These are phyloP conservation scores for Hapsidospora chrysogenum DNA, from an alignment of 495 filamentous ascomycete species.

Conservation along the genomic window DNA sequence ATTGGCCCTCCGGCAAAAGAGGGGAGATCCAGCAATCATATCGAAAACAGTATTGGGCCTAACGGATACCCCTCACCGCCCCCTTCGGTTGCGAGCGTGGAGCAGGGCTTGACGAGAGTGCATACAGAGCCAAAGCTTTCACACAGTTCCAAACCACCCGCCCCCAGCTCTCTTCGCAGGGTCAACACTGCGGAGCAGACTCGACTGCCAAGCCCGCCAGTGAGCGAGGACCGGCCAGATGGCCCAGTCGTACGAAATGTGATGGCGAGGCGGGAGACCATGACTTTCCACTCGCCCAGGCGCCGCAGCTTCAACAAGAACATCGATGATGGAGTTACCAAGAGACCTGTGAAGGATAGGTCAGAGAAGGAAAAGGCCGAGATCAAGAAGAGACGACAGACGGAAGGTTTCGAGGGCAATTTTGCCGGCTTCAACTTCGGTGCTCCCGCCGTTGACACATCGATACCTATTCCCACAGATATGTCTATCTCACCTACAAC, in stretches of 20 bases:
- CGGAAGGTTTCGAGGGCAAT: constrained; percentile 1
- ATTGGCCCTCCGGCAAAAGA: neutral
- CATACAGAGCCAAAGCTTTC: neutral
- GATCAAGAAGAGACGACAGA: constrained; percentile 3
- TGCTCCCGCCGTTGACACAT: neutral
- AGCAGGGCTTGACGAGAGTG: neutral
- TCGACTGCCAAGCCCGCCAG: constrained; percentile 1
- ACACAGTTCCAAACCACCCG: neutral
- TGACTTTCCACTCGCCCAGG: constrained; percentile 13
- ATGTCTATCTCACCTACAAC: neutral
- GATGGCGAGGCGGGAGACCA: constrained; percentile 23
- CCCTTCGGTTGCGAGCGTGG: constrained; percentile 1
- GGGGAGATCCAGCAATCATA: neutral
- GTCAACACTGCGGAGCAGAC: neutral
- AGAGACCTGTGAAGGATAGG: constrained; percentile 11
- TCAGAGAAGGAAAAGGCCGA: constrained; percentile 8
- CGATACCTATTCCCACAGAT: neutral
- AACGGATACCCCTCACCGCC: constrained; percentile 2
- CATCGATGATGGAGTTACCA: constrained; percentile 16
- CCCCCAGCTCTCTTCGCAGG: neutral
- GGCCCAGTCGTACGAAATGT: constrained; percentile 24
- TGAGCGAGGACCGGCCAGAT: constrained; percentile 8
- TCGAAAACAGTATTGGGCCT: neutral
- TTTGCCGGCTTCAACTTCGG: constrained; percentile 3
- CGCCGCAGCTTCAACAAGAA: constrained; percentile 25